A percentile compares a stretch with the other conserved stretches of the same genome.
Conservation (phyloP, 257 asterid species). For the Solanum ossicruentum region DNA sequence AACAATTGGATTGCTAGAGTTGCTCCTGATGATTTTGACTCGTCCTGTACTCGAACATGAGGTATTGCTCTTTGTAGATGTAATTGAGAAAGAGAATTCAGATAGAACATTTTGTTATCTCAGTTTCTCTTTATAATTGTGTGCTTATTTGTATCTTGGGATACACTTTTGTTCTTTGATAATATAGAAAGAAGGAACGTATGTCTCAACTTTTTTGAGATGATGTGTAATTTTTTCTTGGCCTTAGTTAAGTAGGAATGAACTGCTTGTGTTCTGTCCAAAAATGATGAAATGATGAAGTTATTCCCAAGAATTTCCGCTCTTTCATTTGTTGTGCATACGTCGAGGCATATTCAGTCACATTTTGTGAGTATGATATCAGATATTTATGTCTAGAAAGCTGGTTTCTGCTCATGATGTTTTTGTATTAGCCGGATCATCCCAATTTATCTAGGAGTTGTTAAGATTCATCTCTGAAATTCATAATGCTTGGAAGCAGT, state of each 20-base stretch:
- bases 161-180: neutral
- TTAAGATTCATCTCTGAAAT: neutral
- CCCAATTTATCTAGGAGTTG: neutral
- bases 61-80: slow-evolving; percentile 16
- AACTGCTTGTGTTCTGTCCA: neutral
- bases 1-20: slow-evolving; percentile 93
- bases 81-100: neutral
- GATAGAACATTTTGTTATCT: neutral
- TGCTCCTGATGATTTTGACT: slow-evolving; percentile 95
- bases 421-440: neutral
- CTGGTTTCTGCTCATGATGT: neutral
- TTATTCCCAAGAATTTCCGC: neutral
- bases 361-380: neutral
- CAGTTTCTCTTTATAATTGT: neutral
- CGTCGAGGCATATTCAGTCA: neutral
- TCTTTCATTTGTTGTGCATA: neutral
- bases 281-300: neutral
- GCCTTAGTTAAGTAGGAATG: neutral
- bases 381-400: neutral
- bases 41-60: slow-evolving; percentile 77
- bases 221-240: neutral
- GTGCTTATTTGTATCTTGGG: neutral
- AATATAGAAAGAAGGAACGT: neutral
- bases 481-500: neutral
- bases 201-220: neutral